Conservation (phyloP, 1,284 basidiomycete species). For the Inonotus hispidus region DNA sequence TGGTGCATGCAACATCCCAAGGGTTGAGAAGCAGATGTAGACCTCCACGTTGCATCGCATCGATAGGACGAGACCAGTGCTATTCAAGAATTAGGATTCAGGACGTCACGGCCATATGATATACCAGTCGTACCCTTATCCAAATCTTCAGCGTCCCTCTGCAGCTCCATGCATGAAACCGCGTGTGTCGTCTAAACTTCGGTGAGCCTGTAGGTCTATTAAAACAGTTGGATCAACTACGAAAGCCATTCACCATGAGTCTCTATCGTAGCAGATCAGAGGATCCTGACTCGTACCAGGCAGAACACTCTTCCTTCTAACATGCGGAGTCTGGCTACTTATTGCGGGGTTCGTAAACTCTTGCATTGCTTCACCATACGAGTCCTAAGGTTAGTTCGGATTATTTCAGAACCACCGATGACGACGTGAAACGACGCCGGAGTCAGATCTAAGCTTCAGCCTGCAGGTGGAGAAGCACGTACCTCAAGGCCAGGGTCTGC, state of each 20-base stretch:
- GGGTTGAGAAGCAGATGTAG: not conserved
- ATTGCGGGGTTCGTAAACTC: slow-evolving; percentile 8
- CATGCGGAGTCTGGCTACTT: slow-evolving; percentile 55
- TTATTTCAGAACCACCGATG: not conserved
- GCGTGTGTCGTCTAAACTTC: slow-evolving; percentile 64
- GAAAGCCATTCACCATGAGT: slow-evolving; percentile 1
- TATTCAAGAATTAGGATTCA: not conserved
- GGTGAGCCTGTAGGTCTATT: slow-evolving; percentile 81
- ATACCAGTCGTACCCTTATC: not conserved
- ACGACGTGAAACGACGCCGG: not conserved
- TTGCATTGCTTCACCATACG: slow-evolving; percentile 24
- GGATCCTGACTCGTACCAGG: slow-evolving; percentile 51
- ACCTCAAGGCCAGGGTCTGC: slow-evolving; percentile 86
- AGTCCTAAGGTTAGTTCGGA: not conserved
- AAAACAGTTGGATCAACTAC: slow-evolving; percentile 83
- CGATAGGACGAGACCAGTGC: not conserved
- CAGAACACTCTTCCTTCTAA: slow-evolving; percentile 79
- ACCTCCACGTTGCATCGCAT: not conserved
- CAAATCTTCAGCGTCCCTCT: not conserved
- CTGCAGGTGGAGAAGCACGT: slow-evolving; percentile 34
- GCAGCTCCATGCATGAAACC: slow-evolving; percentile 4
- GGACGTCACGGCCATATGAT: not conserved
- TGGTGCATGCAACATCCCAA: slow-evolving; percentile 6
- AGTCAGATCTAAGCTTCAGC: not conserved
- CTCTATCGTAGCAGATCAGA: not conserved